Base-by-base conservation (phyloP, 1,284 basidiomycete species). In the Tilletia walkeri region DNA sequence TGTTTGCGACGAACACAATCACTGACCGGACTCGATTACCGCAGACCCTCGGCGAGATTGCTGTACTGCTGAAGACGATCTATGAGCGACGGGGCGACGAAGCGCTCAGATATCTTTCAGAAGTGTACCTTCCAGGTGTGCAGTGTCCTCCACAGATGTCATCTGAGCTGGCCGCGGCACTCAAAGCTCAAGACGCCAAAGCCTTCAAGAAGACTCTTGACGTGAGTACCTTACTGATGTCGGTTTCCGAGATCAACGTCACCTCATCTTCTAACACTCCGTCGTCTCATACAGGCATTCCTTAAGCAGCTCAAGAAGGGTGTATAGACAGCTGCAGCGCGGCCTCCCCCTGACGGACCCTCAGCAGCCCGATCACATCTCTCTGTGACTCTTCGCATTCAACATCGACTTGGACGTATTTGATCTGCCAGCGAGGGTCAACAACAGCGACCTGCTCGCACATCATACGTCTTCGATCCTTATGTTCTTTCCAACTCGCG, bases 21-120 rank as follows among this genome's bases (percentile, higher is more conserved):
- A 30, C 24, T 30, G 24, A 30, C 24, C 2, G 24, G 5, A 69
- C 45, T 14, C 4, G 3, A 16, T 24, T 12, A 5, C 14, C 41
- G 6, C 41, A 95, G 93, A 90, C 95, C 54, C 86, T 95, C 24
- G 88, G 91, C 76, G 95, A 98, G 81, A 91, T 96, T 70, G 90
- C 59, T 18, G 59, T 63, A 6, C 91, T 73, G 89, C 89, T 98
- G 48, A 93, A 96, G 81, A 88, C 88, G 2, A 88, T 95, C 18
- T 88, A 89, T 73, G 89, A 88, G 80, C 89, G 89, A 14, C 87
- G 96, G 71, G 93, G 92, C 0, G 86, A 89, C 71, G 96, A 99
- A 85, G 91, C 91, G 1, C 88, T 91, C 80, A 88, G 91, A 70
- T 97, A 91, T 85, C 89, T 99, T 75, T 84, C 90, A 9, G 87